Evolutionary conservation across 106 monocot genomes (phyloP), one percentile per base, ranked within the genome.

Genomic region (Apostasia shenzhenica): DNA sequence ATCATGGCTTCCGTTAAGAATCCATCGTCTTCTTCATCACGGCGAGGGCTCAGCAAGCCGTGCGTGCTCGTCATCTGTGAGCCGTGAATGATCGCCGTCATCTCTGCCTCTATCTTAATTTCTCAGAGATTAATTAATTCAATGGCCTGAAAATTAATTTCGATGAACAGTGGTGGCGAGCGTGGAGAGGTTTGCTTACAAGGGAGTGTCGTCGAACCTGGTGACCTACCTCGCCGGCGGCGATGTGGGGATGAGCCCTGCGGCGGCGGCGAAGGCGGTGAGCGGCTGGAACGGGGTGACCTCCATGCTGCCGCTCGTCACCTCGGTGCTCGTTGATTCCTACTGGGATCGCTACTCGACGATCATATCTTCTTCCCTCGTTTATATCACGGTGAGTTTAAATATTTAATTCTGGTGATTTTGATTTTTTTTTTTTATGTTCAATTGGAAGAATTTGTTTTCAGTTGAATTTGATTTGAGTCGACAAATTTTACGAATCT

Each of bases 141-240:
- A 55, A n/a, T 3, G 12, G 1, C 53, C 38, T 57, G 51, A 50
- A 45, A 26, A 67, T 26, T 63, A 6, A 37, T 50, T 50, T 13
- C 47, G 26, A 52, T 26, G 26, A 57, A 26, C 81, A 97, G 97
- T 87, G 78, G 86, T 97, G 64, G 97, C 97, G 6, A 77, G 97
- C 57, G 85, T 87, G 67, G 97, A 97, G 81, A 82, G 97, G 68
- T 92, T 97, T 64, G 97, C 89, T 3, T 92, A 87, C 81, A 97
- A 97, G 65, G 97, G 97, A 44, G 92, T 97, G 74, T 86, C 89
- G 45, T 92, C 97, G 2, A 97, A 97, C 77, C 44, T 97, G 67
- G 89, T 97, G 75, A 97, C 89, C 2, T 97, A 86, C 63, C 84
- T 97, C 8, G 89, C 89, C 10, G 92, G 84, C 13, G 86, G 77